Evolutionary conservation across 805 yeast genomes (phyloP), one percentile per base, ranked within the genome.

Genomic region (Kregervanrija pseudodelftensis): DNA sequence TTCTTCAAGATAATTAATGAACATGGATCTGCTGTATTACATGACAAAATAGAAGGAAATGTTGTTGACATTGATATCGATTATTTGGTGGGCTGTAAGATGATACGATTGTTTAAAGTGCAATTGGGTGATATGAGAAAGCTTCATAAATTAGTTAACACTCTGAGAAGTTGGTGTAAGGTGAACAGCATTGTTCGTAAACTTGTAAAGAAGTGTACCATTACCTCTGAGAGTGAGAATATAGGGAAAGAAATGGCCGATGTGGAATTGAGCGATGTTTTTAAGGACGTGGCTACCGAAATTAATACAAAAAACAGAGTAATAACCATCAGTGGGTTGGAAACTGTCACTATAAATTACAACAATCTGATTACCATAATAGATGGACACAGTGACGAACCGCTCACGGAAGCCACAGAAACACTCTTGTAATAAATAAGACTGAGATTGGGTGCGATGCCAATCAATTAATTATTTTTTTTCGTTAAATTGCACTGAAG

Each of bases 111-210:
- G 4, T 57, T 51, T 33, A 61, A 61, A 41, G 49, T 61, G 34
- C 59, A 59, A 41, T 52, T 60, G 36, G 43, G 40, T 5, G 45
- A 48, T 16, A 38, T 59, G 33, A 53, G 52, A 5, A 50, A 44
- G 33, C 45, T 60, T 11, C 30, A 39, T 32, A 40, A 47, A 4
- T 33, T 61, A n/a, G 41, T 60, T 3, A 43, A 45, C n/a, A 45
- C 45, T 0, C 41, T 62, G 4, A 45, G 66, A 11, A 59, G 44
- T 15, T 62, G 65, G 66, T 56, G 58, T 32, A 42, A 59, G 16
- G 14, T 60, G 15, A 56, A 56, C 42, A 57, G 47, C 15, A 33
- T 61, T 10, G 33, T 61, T 11, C 40, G 58, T 4, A 60, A 61
- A 13, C 13, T 36, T 11, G 28, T 43, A 13, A 31, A 38, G 15